A percentile compares a stretch with the other conserved stretches of the same genome.
Evolutionary conservation across 352 stramenopile genomes (phyloP).

Genomic region (Phytophthora uliginosa): DNA sequence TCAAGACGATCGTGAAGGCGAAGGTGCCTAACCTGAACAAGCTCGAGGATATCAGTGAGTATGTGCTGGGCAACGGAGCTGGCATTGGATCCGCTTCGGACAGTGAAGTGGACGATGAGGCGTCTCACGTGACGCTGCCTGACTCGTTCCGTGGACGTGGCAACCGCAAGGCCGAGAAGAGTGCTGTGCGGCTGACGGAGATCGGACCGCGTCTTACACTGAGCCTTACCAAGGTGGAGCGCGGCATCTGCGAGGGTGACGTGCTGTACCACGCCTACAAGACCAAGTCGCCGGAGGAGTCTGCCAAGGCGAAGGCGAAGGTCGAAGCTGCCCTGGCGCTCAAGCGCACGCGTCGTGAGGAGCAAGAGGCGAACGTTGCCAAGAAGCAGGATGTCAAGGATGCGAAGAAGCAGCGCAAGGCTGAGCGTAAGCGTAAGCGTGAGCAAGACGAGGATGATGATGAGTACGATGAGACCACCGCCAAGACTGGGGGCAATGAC

Average conservation of each 20-base stretch:
- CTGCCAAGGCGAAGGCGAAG: slow-evolving; percentile 85
- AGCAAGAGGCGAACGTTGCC: slow-evolving; percentile 91
- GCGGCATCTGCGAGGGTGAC: slow-evolving; percentile 96
- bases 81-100: slow-evolving; percentile 92
- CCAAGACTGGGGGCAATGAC: slow-evolving; percentile 35
- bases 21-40: slow-evolving; percentile 96
- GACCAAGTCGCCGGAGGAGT: slow-evolving; percentile 88
- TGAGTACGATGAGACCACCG: slow-evolving; percentile 52
- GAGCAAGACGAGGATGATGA: slow-evolving; percentile 62
- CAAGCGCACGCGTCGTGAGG: slow-evolving; percentile 88
- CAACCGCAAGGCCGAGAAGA: slow-evolving; percentile 95
- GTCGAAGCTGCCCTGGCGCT: slow-evolving; percentile 72
- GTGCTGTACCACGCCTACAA: slow-evolving; percentile 98
- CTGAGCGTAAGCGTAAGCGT: slow-evolving; percentile 68
- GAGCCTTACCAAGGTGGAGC: slow-evolving; percentile 97
- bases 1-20: slow-evolving; percentile 93
- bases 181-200: slow-evolving; percentile 96
- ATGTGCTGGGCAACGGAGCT: slow-evolving; percentile 89
- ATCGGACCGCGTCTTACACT: slow-evolving; percentile 96
- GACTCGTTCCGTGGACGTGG: slow-evolving; percentile 93
- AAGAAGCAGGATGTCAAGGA: slow-evolving; percentile 90
- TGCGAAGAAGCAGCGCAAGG: slow-evolving; percentile 80
- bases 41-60: slow-evolving; percentile 98
- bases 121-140: slow-evolving; percentile 92
- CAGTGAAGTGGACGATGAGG: slow-evolving; percentile 97